These are phyloP conservation scores for Juglanconis juglandina DNA, from an alignment of 2,329 filamentous ascomycete species.

Conservation along the genomic window DNA sequence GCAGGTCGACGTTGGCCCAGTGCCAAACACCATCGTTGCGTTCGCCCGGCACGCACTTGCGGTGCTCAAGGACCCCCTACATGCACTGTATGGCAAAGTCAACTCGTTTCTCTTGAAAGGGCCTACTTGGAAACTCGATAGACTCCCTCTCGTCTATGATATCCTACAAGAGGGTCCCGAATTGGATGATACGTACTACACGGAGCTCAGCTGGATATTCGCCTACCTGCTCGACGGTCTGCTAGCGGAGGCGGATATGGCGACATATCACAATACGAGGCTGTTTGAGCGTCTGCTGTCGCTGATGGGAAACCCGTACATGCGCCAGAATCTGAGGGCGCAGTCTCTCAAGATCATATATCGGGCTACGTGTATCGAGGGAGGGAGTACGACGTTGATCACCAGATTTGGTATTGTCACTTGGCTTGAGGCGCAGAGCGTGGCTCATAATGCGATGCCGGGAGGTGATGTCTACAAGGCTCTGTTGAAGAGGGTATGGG, in stretches of 20 bases:
- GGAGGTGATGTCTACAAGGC: constrained; percentile 49
- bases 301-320: constrained; percentile 64
- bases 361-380: constrained; percentile 63
- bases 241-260: constrained; percentile 56
- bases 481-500: constrained; percentile 57
- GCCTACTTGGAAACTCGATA: constrained; percentile 71
- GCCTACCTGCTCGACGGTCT: constrained; percentile 66
- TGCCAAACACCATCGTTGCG: constrained; percentile 72
- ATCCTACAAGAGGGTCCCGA: constrained; percentile 64
- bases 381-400: constrained; percentile 74
- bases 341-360: constrained; percentile 62
- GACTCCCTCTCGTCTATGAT: constrained; percentile 66
- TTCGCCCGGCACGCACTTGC: constrained; percentile 70
- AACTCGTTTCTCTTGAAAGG: constrained; percentile 78
- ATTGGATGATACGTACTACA: constrained; percentile 68
- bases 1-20: constrained; percentile 50
- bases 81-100: constrained; percentile 80
- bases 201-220: constrained; percentile 73
- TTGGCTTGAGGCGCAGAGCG: constrained; percentile 67
- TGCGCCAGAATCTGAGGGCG: constrained; percentile 56
- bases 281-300: constrained; percentile 75
- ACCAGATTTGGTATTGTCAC: constrained; percentile 71
- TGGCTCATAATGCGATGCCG: constrained; percentile 33
- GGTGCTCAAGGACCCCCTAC: constrained; percentile 72
- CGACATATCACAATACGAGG: constrained; percentile 56